A percentile compares a stretch with the other conserved stretches of the same genome.
Conservation (phyloP, 2,329 filamentous ascomycete species). For the Verticillium nubilum region DNA sequence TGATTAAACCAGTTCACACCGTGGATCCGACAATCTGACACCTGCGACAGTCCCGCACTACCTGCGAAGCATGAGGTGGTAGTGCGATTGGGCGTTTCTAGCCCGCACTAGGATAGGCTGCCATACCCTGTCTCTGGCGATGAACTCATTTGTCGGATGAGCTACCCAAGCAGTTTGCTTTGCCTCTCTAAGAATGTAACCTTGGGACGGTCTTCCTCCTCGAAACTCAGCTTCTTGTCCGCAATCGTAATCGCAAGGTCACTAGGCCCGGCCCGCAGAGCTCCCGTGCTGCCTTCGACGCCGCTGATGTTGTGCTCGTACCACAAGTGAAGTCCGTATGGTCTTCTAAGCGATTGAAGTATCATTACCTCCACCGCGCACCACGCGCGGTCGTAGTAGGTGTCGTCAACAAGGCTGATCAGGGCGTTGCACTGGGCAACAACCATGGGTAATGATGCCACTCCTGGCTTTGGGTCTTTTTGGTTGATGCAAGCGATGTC, state of each 20-base stretch:
- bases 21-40: no score
- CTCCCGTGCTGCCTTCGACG: neutral
- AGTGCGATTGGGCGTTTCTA: neutral
- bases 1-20: no score
- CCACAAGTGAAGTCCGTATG: slow-evolving; percentile 25
- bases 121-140: neutral
- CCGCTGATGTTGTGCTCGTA: slow-evolving; percentile 14
- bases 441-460: slow-evolving; percentile 27
- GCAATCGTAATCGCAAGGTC: slow-evolving; percentile 6
- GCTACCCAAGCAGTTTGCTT: slow-evolving; percentile 12
- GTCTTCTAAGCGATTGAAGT: slow-evolving; percentile 21
- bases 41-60: neutral
- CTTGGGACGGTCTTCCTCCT: slow-evolving; percentile 17
- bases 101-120: neutral
- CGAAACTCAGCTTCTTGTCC: slow-evolving; percentile 13
- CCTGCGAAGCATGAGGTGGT: neutral
- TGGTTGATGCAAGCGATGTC: slow-evolving; percentile 32
- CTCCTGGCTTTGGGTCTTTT: slow-evolving; percentile 22
- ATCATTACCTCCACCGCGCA: slow-evolving; percentile 29
- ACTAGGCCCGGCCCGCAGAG: slow-evolving; percentile 4
- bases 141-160: neutral
- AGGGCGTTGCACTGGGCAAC: slow-evolving; percentile 31
- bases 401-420: slow-evolving; percentile 29
- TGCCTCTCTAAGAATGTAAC: slow-evolving; percentile 20
- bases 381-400: slow-evolving; percentile 30